Percentiles rank a stretch among this genome's conserved stretches.
Conservation (phyloP, 257 asterid species). For the Verbena officinalis region DNA sequence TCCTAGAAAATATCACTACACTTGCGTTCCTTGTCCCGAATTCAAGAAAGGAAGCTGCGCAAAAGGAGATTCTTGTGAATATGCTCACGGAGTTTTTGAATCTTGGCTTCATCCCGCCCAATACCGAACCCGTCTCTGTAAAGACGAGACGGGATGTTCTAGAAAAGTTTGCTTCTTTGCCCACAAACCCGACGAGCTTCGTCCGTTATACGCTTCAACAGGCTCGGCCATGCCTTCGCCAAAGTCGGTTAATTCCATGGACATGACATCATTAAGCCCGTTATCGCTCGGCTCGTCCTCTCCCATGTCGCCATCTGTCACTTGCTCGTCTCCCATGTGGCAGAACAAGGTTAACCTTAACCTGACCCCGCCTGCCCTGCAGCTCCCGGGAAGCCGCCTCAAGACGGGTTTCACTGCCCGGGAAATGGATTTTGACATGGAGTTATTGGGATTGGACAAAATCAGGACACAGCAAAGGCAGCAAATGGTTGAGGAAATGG, state of each 20-base stretch:
- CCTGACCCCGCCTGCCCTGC: conserved; percentile 58
- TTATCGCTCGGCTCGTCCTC: conserved; percentile 52
- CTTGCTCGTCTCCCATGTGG: conserved; percentile 72
- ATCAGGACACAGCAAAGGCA: conserved; percentile 54
- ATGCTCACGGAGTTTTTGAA: conserved; percentile 92
- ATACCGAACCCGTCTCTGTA: conserved; percentile 85
- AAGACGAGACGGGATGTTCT: conserved; percentile 79
- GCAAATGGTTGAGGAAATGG: conserved; percentile 54
- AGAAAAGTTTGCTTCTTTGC: conserved; percentile 95
- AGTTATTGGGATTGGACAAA: conserved; percentile 57
- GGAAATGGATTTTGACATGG: conserved; percentile 60
- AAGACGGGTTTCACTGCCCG: conserved; percentile 64
- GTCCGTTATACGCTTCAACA: conserved; percentile 76
- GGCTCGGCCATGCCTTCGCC: conserved; percentile 95
- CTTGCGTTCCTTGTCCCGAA: conserved; percentile 92
- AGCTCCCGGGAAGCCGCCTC: conserved; percentile 65
- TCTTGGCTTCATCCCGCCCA: conserved; percentile 98
- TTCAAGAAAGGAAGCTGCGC: conserved; percentile 82
- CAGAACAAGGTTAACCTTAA: conserved; percentile 53
- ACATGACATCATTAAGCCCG: conserved; percentile 51
- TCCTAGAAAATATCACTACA: conserved; percentile 73
- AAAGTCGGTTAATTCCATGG: conserved; percentile 51
- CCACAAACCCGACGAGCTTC: conserved; percentile 76
- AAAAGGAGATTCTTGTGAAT: conserved; percentile 73
- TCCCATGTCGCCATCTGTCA: conserved; percentile 61